Evolutionary conservation across 345 rosid species (phyloP).

Genomic region (Eucalyptus victrix): DNA sequence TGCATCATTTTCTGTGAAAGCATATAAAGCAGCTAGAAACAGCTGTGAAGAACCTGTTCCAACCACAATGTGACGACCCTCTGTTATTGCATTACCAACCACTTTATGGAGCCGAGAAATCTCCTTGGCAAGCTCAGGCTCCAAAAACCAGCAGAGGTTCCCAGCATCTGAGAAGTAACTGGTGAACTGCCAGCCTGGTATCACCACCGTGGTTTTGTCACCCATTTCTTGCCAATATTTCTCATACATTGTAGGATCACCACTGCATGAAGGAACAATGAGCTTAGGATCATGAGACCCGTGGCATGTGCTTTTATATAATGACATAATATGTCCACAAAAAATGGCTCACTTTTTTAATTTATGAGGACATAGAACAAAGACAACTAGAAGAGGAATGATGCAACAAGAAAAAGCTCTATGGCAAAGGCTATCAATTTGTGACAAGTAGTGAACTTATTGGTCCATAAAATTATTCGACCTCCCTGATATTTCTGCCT

Average conservation of each 20-base stretch:
- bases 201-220: slow-evolving; percentile 55
- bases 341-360: not conserved
- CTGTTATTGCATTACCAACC: slow-evolving; percentile 79
- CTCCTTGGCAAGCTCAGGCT: slow-evolving; percentile 56
- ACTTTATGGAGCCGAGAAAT: slow-evolving; percentile 49
- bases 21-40: slow-evolving; percentile 74
- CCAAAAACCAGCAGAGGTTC: slow-evolving; percentile 84
- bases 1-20: slow-evolving; percentile 46
- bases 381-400: not conserved
- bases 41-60: slow-evolving; percentile 95
- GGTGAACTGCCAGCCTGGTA: slow-evolving; percentile 78
- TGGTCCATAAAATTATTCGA: not conserved
- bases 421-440: not conserved
- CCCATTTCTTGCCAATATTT: slow-evolving; percentile 62
- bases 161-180: slow-evolving; percentile 73
- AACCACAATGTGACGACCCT: slow-evolving; percentile 54
- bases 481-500: not conserved
- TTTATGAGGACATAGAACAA: not conserved
- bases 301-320: not conserved
- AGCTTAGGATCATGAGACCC: not conserved
- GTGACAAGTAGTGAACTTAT: not conserved
- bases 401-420: not conserved
- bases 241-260: slow-evolving; percentile 90
- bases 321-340: not conserved
- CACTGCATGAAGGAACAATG: slow-evolving; percentile 27